Evolutionary conservation across 768 basidiomycete species (phyloP).

Genomic region (Russula sp.): DNA sequence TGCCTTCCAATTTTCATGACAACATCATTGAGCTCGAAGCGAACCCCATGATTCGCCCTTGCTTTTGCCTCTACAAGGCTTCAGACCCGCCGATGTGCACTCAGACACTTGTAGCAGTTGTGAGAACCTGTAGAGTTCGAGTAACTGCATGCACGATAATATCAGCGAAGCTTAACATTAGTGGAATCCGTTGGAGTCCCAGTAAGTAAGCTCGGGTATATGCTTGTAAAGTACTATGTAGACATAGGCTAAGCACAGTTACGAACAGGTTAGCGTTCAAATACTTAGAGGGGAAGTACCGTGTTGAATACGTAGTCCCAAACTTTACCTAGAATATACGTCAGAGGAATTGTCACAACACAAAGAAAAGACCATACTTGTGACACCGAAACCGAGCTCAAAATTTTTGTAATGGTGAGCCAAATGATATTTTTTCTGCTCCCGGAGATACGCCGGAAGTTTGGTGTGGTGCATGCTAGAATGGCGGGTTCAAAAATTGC

Average conservation of each 20-base stretch:
- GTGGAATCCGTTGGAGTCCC: neutral
- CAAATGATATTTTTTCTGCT: constrained; percentile 97
- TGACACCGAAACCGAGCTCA: constrained; percentile 95
- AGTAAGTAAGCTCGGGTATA: constrained; percentile 3
- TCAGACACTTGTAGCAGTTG: too few relatives aligned
- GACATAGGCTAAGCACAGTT: neutral
- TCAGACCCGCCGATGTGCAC: too few relatives aligned
- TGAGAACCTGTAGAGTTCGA: neutral
- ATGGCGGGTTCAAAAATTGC: constrained; percentile 12
- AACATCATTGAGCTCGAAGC: neutral
- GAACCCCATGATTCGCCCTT: neutral
- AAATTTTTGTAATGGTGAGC: constrained; percentile 99
- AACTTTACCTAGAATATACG: constrained; percentile 56
- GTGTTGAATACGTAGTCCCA: constrained; percentile 95
- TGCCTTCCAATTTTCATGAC: neutral
- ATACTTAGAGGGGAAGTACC: constrained; percentile 51
- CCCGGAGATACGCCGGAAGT: constrained; percentile 77
- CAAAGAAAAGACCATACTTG: constrained; percentile 45
- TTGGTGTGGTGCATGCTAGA: constrained; percentile 74
- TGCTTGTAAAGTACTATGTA: neutral
- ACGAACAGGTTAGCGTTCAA: neutral
- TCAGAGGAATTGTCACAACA: neutral
- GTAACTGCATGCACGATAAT: neutral
- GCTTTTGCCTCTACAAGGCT: neutral
- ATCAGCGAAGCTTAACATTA: neutral